Percentiles rank a stretch among this genome's conserved stretches.
Evolutionary conservation across 2,329 filamentous ascomycete genomes (phyloP).

Genomic region (Mariannaea elegans): DNA sequence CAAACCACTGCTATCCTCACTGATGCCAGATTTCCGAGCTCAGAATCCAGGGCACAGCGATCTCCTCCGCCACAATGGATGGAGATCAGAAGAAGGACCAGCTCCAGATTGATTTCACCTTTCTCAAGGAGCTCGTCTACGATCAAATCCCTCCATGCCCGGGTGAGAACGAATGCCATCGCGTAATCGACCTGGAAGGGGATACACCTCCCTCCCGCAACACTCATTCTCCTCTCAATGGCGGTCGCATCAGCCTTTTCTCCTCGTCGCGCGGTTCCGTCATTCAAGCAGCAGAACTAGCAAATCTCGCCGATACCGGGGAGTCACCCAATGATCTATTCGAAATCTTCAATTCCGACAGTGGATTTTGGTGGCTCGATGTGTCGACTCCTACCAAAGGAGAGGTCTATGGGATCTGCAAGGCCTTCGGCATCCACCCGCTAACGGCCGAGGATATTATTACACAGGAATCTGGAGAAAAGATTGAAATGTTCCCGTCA

Average conservation of each 20-base stretch:
- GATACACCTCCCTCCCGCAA: too few relatives aligned
- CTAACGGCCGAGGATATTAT: conserved; percentile 96
- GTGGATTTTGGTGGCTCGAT: conserved; percentile 96
- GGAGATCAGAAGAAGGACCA: conserved; percentile 72
- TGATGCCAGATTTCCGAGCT: background rate
- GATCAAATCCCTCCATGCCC: conserved; percentile 59
- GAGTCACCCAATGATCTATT: conserved; percentile 92
- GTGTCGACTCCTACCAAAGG: conserved; percentile 89
- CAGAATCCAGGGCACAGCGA: background rate
- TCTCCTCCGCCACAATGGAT: background rate
- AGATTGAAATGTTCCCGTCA: conserved; percentile 95
- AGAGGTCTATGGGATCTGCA: conserved; percentile 87
- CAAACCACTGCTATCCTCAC: background rate
- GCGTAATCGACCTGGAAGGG: conserved; percentile 2
- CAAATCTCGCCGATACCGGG: conserved; percentile 87
- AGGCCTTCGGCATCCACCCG: conserved; percentile 94
- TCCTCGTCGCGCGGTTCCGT: conserved; percentile 94
- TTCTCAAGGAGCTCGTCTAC: conserved; percentile 87
- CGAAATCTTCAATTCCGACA: conserved; percentile 66
- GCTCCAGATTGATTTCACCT: conserved; percentile 90
- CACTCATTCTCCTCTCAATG: conserved; percentile 56
- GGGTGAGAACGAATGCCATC: conserved; percentile 57
- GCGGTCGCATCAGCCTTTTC: conserved; percentile 94
- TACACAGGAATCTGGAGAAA: conserved; percentile 94
- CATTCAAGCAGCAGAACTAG: conserved; percentile 89